Conservation (phyloP, 192 early-diverging fungal genomes). For the Haplosporangium gracile region DNA sequence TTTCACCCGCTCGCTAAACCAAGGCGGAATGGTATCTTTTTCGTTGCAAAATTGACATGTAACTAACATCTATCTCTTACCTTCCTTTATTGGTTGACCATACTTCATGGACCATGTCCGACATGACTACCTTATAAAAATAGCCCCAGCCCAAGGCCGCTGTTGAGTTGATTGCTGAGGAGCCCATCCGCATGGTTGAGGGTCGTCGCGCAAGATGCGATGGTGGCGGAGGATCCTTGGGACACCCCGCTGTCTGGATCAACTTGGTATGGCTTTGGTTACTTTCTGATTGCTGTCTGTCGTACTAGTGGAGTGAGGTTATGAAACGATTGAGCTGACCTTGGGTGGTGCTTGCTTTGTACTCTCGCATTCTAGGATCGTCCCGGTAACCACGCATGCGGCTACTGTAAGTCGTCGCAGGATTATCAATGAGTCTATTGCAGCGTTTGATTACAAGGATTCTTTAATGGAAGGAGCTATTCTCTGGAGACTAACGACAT, state of each 20-base stretch:
- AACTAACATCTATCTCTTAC: neutral
- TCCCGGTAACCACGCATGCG: constrained; percentile 78
- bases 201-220: constrained; percentile 85
- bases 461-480: neutral
- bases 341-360: neutral
- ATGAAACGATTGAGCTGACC: neutral
- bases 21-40: neutral
- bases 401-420: constrained; percentile 74
- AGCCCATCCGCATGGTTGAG: constrained; percentile 84
- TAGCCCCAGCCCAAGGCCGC: constrained; percentile 92
- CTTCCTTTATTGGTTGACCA: neutral
- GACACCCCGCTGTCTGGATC: constrained; percentile 95
- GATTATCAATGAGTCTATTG: neutral
- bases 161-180: constrained; percentile 91
- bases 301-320: too few relatives aligned
- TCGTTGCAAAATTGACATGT: neutral
- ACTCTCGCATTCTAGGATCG: constrained; percentile 58
- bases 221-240: constrained; percentile 93
- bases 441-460: neutral
- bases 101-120: neutral
- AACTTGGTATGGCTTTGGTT: constrained; percentile 75
- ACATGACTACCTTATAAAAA: neutral
- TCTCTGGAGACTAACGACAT: neutral
- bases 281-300: neutral
- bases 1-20: too few relatives aligned